Evolutionary conservation across 2,329 filamentous ascomycete genomes (phyloP).

Genomic region (Nigrospora oryzae): DNA sequence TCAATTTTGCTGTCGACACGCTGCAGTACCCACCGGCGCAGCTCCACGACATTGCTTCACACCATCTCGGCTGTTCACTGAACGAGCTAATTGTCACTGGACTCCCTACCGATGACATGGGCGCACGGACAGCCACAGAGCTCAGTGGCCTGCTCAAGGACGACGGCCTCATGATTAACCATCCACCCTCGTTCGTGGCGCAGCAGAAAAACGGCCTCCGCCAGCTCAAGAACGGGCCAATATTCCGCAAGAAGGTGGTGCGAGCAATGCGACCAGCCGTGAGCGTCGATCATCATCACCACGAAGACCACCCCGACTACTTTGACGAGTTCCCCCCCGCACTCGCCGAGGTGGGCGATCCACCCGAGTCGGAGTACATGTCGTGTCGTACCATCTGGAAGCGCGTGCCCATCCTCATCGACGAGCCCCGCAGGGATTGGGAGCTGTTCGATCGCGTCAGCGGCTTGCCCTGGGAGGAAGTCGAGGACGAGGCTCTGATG

Average conservation of each 20-base stretch:
- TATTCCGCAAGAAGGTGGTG: constrained; percentile 34
- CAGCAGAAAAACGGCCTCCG: constrained; percentile 27
- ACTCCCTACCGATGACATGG: constrained; percentile 38
- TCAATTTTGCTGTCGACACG: constrained; percentile 41
- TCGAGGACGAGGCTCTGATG: constrained; percentile 18
- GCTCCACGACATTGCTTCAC: constrained; percentile 42
- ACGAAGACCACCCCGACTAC: constrained; percentile 18
- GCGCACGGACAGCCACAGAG: constrained; percentile 36
- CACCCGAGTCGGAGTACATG: constrained; percentile 28
- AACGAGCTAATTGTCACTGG: constrained; percentile 46
- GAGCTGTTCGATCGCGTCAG: constrained; percentile 32
- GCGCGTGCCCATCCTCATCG: constrained; percentile 30
- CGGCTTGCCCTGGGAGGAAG: constrained; percentile 19
- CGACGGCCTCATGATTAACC: constrained; percentile 41
- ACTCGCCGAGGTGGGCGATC: constrained; percentile 30
- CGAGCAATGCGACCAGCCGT: constrained; percentile 25
- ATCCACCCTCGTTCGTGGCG: constrained; percentile 33
- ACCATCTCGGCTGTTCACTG: constrained; percentile 43
- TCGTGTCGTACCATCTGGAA: constrained; percentile 43
- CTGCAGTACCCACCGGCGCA: constrained; percentile 35
- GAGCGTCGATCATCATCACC: constrained; percentile 14
- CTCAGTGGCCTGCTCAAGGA: constrained; percentile 44
- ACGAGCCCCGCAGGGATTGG: constrained; percentile 35
- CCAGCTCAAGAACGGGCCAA: constrained; percentile 18
- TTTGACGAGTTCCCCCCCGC: constrained; percentile 27